Percentiles rank a stretch among this genome's conserved stretches.
These are phyloP conservation scores for Wickerhamomyces sydowiorum DNA, from an alignment of 805 yeast genomes.

Conservation along the genomic window DNA sequence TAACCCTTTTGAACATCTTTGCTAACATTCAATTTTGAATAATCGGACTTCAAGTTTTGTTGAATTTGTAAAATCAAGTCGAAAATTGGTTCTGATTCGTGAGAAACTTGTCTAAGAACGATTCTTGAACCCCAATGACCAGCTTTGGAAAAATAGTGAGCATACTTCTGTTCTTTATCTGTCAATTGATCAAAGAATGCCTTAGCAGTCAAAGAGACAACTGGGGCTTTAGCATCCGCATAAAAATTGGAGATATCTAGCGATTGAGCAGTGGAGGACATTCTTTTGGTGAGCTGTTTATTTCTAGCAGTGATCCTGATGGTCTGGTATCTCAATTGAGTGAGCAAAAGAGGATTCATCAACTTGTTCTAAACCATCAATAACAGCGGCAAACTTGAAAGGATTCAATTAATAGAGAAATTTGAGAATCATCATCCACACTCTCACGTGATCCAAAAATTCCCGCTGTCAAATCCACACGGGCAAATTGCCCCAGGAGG, in stretches of 20 bases:
- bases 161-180: slow-evolving; percentile 57
- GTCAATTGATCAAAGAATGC: slow-evolving; percentile 63
- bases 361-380: not conserved
- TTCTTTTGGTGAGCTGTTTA: slow-evolving; percentile 1
- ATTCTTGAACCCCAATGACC: slow-evolving; percentile 80
- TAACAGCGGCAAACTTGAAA: not conserved
- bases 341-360: not conserved
- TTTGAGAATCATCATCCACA: not conserved
- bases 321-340: slow-evolving; percentile 4
- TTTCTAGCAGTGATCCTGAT: not conserved
- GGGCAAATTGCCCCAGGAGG: too few species aligned
- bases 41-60: slow-evolving; percentile 40
- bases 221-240: slow-evolving; percentile 65
- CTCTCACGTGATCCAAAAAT: too few species aligned
- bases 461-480: too few species aligned
- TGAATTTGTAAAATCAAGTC: slow-evolving; percentile 65
- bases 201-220: slow-evolving; percentile 63
- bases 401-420: not conserved
- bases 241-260: slow-evolving; percentile 18
- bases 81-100: slow-evolving; percentile 71
- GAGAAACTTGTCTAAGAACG: slow-evolving; percentile 74
- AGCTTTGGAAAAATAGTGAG: slow-evolving; percentile 80
- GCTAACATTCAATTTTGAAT: slow-evolving; percentile 31
- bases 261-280: slow-evolving; percentile 5
- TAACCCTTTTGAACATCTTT: slow-evolving; percentile 38